Conservation (phyloP, 2,329 filamentous ascomycete species). For the Neurospora sp. region DNA sequence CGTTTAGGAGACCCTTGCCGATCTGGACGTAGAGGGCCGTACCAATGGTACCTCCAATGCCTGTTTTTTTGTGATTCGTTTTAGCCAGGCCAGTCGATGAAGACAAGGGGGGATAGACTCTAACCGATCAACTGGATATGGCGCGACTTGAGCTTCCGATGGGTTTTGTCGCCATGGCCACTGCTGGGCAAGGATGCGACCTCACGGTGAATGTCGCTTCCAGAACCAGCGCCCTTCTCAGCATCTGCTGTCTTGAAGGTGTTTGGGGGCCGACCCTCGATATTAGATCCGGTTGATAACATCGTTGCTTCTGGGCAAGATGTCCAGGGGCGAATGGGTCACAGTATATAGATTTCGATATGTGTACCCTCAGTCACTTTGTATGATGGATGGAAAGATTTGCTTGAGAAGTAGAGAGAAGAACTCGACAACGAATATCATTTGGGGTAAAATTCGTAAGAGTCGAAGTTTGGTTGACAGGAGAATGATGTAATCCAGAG, state of each 20-base stretch:
- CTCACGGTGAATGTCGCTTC: slow-evolving; percentile 3
- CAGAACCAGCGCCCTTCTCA: slow-evolving; percentile 8
- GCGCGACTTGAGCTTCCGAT: slow-evolving; percentile 43
- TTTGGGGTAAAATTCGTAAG: slow-evolving; percentile 9
- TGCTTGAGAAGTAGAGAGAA: slow-evolving; percentile 23
- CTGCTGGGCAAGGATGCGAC: slow-evolving; percentile 6
- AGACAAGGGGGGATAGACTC: slow-evolving; percentile 1
- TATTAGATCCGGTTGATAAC: slow-evolving; percentile 8
- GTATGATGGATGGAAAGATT: slow-evolving; percentile 10
- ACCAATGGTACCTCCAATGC: slow-evolving; percentile 55
- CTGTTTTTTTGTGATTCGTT: slow-evolving; percentile 19
- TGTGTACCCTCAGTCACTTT: background rate
- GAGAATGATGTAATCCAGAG: background rate
- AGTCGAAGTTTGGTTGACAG: background rate
- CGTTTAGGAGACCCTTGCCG: slow-evolving; percentile 45
- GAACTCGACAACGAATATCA: slow-evolving; percentile 20
- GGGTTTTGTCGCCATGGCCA: slow-evolving; percentile 29
- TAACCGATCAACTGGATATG: slow-evolving; percentile 45
- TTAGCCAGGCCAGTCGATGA: background rate
- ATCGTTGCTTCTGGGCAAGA: slow-evolving; percentile 1
- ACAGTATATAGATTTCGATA: background rate
- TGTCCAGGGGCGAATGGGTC: background rate
- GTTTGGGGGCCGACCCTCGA: slow-evolving; percentile 2
- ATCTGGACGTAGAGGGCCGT: slow-evolving; percentile 52
- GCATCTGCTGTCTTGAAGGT: slow-evolving; percentile 3